Evolutionary conservation across 371 early-diverging fungal genomes (phyloP), one percentile per base, ranked within the genome.

Genomic region (Batrachochytrium dendrobatidis): DNA sequence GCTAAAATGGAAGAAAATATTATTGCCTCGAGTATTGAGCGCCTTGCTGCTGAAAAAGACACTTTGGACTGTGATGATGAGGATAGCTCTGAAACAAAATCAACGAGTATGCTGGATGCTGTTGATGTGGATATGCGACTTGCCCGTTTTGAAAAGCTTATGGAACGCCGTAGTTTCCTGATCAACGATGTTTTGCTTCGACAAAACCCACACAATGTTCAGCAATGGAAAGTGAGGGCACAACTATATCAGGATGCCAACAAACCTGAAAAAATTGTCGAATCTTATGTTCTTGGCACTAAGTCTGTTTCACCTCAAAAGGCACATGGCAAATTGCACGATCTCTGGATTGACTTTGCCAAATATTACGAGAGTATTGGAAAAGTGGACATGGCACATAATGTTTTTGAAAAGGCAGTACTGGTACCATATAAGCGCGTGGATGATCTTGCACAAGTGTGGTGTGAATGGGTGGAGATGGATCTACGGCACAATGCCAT

Each of bases 101-200:
- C 49, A 22, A 48, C 22, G 12, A 29, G 49, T 29, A n/a, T 7
- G 6, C 83, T 81, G 57, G 62, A 68, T 49, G 75, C 88, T 43
- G 62, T 85, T 32, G 91, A 91, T 34, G 67, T 93, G 17, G 96
- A 95, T 72, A 72, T 96, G 59, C 76, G 86, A 24, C 62, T 97
- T 34, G 73, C 86, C 55, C 80, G 95, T 49, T 83, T 95, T 55
- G 97, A 95, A 64, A 79, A 86, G 55, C 70, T 97, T 43, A 89
- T 97, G 88, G 87, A 90, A 59, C 83, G 93, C 10, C 84, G 97
- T n/a, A 90, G 94, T 3, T 88, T 95, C 71, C 71, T 98, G 45
- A 91, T 94, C 24, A 97, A 89, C 68, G 94, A 93, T 65, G 97
- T 98, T 0, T 65, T 90, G 30, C 70, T 98, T 45, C 81, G 95